Conservation (phyloP, 306 rosid genomes). For the Cercis canadensis region DNA sequence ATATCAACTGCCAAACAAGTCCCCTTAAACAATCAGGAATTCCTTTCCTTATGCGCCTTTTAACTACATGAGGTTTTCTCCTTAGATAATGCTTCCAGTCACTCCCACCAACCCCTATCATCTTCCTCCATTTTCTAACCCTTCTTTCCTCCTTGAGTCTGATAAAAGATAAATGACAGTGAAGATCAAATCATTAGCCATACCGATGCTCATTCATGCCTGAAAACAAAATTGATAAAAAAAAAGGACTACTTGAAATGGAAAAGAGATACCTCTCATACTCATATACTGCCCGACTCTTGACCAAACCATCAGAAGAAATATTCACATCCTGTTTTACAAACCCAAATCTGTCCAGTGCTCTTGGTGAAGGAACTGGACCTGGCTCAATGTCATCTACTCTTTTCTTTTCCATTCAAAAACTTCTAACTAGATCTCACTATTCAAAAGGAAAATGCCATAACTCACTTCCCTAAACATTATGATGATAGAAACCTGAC, state of each 20-base stretch:
- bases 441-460: conserved; percentile 32
- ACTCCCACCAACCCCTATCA: conserved; percentile 99
- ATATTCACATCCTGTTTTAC: conserved; percentile 66
- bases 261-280: conserved; percentile 60
- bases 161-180: conserved; percentile 28
- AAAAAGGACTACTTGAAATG: conserved; percentile 5
- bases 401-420: conserved; percentile 80
- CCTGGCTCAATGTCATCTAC: conserved; percentile 72
- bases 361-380: conserved; percentile 69
- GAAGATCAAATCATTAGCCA: conserved; percentile 9
- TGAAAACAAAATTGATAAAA: conserved; percentile 17
- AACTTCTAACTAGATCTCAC: conserved; percentile 35
- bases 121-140: conserved; percentile 98
- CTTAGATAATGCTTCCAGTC: conserved; percentile 95
- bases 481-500: conserved; percentile 46
- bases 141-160: conserved; percentile 77
- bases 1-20: conserved; percentile 97
- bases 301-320: conserved; percentile 60
- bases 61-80: conserved; percentile 89
- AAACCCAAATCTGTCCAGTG: conserved; percentile 92
- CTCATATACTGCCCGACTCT: conserved; percentile 61
- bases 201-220: conserved; percentile 1
- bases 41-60: conserved; percentile 96
- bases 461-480: conserved; percentile 35
- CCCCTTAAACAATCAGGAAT: conserved; percentile 99